Evolutionary conservation across 768 basidiomycete genomes (phyloP), one percentile per base, ranked within the genome.

Genomic region (Boletus insuetus): DNA sequence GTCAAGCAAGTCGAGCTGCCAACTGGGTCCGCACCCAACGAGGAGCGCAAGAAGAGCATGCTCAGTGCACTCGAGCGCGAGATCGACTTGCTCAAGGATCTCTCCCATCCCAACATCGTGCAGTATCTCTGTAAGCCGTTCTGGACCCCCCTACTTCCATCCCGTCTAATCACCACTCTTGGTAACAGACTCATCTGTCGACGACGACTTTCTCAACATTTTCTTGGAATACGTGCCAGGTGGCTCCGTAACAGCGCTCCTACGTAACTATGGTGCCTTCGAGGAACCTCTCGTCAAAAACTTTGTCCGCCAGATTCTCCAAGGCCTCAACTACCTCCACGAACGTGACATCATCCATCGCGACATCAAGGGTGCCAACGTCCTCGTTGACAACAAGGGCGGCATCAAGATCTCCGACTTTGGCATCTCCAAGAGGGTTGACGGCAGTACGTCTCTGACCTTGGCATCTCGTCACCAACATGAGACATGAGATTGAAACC

Each of bases 301-400:
- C 65, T 98, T 95, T 69, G 91, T 95, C 46, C 82, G 91, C 22
- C 95, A 97, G 70, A 96, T 96, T 58, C 76, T 95, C 41, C 84
- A 85, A 47, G 94, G 94, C 12, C 79, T 98, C 51, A 83, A 87
- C 65, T 98, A 97, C 63, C 81, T 98, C 12, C 94, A 98, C 61
- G 91, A 92, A 62, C 83, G 90, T 13, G 93, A 91, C 61, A 97
- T 98, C 70, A 94, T 98, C 54, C 94, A 98, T 72, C 89, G 94
- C 12, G 97, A 99, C 67, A 99, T 99, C 78, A 99, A 99, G 68
- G 97, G 97, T 20, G 97, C 91, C 37, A 98, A 99, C 69, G 97
- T 99, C 53, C 85, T 99, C 54, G 94, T 97, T 4, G 95, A 98
- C 69, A 98, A 98, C 75, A 96, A 96, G 70, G 94, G 94, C 17